phyloP scores from a whole-genome alignment of 2,329 filamentous ascomycete species.

The Alternaria hordeiaustralica region DNA sequence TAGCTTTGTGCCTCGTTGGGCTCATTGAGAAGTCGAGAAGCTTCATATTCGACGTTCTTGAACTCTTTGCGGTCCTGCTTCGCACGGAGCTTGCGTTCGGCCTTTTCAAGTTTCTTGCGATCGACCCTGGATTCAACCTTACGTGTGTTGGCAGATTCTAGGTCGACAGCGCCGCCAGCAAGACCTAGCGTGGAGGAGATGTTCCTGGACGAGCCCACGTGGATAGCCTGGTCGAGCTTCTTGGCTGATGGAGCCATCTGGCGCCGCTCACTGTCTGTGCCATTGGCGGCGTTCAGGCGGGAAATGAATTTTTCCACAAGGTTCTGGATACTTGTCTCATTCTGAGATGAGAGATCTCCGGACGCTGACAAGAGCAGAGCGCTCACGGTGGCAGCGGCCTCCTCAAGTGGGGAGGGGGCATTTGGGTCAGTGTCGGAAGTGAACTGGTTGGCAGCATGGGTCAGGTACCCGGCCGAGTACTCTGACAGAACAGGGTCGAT shows the following conservation, averaged over 20 bases:
- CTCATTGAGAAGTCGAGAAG: slow-evolving; percentile 85
- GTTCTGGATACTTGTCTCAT: slow-evolving; percentile 78
- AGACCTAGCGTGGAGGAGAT: slow-evolving; percentile 95
- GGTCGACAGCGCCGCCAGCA: slow-evolving; percentile 81
- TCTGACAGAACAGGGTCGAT: slow-evolving; percentile 89
- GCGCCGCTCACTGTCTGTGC: slow-evolving; percentile 67
- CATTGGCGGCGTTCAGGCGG: slow-evolving; percentile 77
- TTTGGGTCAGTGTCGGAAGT: slow-evolving; percentile 73
- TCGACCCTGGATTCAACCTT: slow-evolving; percentile 99
- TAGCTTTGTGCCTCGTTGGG: slow-evolving; percentile 87
- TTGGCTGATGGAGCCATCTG: slow-evolving; percentile 78
- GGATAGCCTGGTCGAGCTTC: slow-evolving; percentile 91
- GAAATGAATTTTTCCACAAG: slow-evolving; percentile 90
- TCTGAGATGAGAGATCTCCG: slow-evolving; percentile 73
- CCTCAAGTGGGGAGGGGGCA: slow-evolving; percentile 76
- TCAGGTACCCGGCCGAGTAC: slow-evolving; percentile 93
- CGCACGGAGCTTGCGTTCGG: slow-evolving; percentile 93
- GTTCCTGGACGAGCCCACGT: slow-evolving; percentile 91
- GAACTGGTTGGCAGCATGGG: slow-evolving; percentile 87
- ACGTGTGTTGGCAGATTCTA: slow-evolving; percentile 89
- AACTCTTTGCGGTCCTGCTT: slow-evolving; percentile 99
- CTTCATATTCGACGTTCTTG: slow-evolving; percentile 98
- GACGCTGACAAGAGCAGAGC: slow-evolving; percentile 93
- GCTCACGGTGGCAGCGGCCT: slow-evolving; percentile 85
- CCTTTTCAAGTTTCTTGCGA: slow-evolving; percentile 98